These are phyloP conservation scores for Euphorbia celastroides DNA, from an alignment of 441 rosid genomes.

Conservation along the genomic window DNA sequence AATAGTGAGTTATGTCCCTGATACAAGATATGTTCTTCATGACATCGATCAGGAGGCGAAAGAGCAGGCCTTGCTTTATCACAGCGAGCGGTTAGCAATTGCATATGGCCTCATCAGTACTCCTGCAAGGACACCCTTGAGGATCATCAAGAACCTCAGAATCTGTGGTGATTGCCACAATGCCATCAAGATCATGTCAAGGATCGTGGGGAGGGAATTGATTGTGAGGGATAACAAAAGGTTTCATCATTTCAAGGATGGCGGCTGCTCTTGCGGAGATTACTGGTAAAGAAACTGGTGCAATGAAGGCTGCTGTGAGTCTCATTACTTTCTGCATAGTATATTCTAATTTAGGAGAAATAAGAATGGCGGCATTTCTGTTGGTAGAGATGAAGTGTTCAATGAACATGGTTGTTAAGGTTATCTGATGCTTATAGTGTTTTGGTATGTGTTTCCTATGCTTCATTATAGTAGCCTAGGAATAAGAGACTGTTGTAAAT, in stretches of 20 bases:
- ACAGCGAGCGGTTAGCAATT: conserved; percentile 72
- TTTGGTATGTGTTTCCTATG: background rate
- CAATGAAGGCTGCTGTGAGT: background rate
- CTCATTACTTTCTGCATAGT: background rate
- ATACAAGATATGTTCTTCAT: conserved; percentile 72
- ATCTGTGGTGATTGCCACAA: conserved; percentile 50
- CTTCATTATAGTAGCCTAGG: background rate
- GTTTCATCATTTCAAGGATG: conserved; percentile 69
- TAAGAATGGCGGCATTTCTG: background rate
- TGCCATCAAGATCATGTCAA: conserved; percentile 39
- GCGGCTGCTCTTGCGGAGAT: conserved; percentile 84
- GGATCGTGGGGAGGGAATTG: conserved; percentile 35
- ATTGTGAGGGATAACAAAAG: conserved; percentile 75
- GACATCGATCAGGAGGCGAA: conserved; percentile 87
- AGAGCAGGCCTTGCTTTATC: conserved; percentile 81
- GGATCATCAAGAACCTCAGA: conserved; percentile 53
- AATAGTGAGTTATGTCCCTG: conserved; percentile 58
- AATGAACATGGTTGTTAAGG: background rate
- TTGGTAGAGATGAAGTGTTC: background rate
- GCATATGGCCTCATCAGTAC: conserved; percentile 49
- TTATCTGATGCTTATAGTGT: background rate
- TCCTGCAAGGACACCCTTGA: conserved; percentile 39
- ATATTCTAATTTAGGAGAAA: background rate
- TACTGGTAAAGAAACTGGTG: conserved; percentile 48
- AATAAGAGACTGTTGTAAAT: background rate